Percentiles rank a stretch among this genome's conserved stretches.
phyloP scores from a whole-genome alignment of 1,139 yeast genomes.

The Citeromyces siamensis region DNA sequence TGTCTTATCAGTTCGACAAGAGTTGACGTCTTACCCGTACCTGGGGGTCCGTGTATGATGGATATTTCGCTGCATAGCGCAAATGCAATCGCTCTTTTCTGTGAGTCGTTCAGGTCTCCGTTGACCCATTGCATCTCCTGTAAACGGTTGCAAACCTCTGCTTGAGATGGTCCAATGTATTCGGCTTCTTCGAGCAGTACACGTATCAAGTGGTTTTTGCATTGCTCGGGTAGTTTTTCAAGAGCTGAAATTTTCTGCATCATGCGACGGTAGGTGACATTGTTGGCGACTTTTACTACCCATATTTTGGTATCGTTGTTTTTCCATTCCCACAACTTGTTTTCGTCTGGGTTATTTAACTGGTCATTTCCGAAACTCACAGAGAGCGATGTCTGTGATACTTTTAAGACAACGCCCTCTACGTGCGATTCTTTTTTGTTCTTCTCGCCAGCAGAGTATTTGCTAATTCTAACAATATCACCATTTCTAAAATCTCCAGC shows the following conservation, averaged over 20 bases:
- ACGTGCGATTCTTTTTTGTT: conserved; percentile 17
- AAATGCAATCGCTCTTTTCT: conserved; percentile 48
- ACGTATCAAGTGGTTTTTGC: conserved; percentile 23
- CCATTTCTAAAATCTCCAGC: conserved; percentile 60
- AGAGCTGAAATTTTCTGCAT: conserved; percentile 62
- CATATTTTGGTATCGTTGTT: conserved; percentile 33
- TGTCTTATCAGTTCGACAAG: conserved; percentile 78
- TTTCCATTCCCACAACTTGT: conserved; percentile 25
- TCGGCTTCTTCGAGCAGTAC: conserved; percentile 31
- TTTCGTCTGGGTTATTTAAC: conserved; percentile 16
- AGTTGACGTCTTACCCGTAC: conserved; percentile 79
- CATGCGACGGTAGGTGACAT: conserved; percentile 70
- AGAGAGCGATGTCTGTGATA: conserved; percentile 30
- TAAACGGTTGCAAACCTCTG: conserved; percentile 6
- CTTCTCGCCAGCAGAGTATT: conserved; percentile 7
- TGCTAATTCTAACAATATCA: conserved; percentile 53
- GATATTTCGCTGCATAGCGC: conserved; percentile 36
- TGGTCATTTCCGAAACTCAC: conserved; percentile 44
- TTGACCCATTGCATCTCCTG: conserved; percentile 29
- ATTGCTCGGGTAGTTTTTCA: conserved; percentile 28
- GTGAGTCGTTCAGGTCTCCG: conserved; percentile 52
- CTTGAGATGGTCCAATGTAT: conserved; percentile 15
- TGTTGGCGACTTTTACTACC: conserved; percentile 57
- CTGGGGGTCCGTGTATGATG: conserved; percentile 70
- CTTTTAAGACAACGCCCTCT: conserved; percentile 52